Evolutionary conservation across 2,329 filamentous ascomycete species (phyloP).

Genomic region (Aspergillus sp.): DNA sequence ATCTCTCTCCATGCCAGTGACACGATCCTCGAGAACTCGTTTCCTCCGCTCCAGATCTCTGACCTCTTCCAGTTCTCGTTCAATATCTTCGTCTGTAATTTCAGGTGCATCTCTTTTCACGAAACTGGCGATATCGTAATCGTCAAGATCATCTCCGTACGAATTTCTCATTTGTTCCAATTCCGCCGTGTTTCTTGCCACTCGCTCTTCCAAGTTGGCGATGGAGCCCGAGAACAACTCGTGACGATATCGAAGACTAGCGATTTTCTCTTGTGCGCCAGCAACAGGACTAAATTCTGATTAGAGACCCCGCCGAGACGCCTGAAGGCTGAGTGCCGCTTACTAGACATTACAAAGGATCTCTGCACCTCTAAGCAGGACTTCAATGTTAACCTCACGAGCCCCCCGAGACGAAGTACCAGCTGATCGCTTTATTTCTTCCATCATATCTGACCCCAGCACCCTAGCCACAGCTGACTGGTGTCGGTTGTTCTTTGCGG

Average conservation of each 20-base stretch:
- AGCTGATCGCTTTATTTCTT: conserved; percentile 59
- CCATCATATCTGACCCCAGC: conserved; percentile 76
- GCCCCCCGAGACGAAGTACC: conserved; percentile 46
- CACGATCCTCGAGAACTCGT: conserved; percentile 52
- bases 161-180: conserved; percentile 62
- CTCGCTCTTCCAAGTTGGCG: conserved; percentile 69
- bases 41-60: conserved; percentile 57
- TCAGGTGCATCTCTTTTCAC: conserved; percentile 14
- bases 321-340: conserved; percentile 16
- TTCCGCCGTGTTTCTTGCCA: conserved; percentile 66
- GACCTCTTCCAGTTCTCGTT: conserved; percentile 47
- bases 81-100: conserved; percentile 38
- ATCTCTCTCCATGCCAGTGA: conserved; percentile 61
- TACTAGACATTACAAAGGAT: conserved; percentile 82
- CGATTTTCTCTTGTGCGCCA: conserved; percentile 69
- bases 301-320: not conserved
- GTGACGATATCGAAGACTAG: conserved; percentile 61
- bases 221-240: conserved; percentile 64
- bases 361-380: conserved; percentile 77
- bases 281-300: conserved; percentile 52
- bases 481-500: conserved; percentile 55
- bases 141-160: conserved; percentile 48
- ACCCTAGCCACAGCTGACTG: conserved; percentile 80
- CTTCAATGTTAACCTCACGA: conserved; percentile 72
- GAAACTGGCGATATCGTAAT: conserved; percentile 40